Evolutionary conservation across 2,329 filamentous ascomycete genomes (phyloP), one percentile per base, ranked within the genome.

Genomic region (Fusarium buharicum): DNA sequence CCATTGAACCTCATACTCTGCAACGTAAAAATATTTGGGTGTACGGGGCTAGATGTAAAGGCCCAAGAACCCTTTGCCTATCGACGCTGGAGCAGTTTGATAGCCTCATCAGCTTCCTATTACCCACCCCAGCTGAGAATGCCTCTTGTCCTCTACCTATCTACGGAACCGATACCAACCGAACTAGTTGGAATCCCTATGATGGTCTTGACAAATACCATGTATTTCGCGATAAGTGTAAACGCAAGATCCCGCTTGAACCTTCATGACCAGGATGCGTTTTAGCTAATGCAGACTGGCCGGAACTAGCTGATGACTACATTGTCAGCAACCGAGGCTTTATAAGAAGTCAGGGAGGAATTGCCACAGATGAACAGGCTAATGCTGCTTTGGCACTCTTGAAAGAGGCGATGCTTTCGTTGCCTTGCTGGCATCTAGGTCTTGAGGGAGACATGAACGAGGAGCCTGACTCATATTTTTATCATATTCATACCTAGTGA

Each of bases 201-300:
- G 24, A 56, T 17, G 50, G 39, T 6, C 6, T 59, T 18, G 27
- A 39, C 9, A 14, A 27, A 7, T 52, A 52, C 18, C 38, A 53
- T 38, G 47, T 56, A 24, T 62, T 60, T 28, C 55, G 55, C 2
- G 59, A 62, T 12, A 60, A 45, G 9, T 49, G 40, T 13, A 47
- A 55, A 22, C 33, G 50, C 4, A 30, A 36, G 8, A 13, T 40
- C 9, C 9, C 30, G 6, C 33, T 33, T 14, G 27, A 52, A 10
- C 46, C 36, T 16, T 36, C 27, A 16, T 6, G 4, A 20, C 11
- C 4, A 13, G n/a, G 8, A 22, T 34, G 31, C 5, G 44, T 18
- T 9, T 14, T 14, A 3, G 27, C n/a, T 6, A 41, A 44, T 6
- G 28, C 38, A 10, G 55, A 58, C 20, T 49, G 50, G 44, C 55